Conservation (phyloP, 176 grass and related monocot species). For the Rhynchospora tenuis region DNA sequence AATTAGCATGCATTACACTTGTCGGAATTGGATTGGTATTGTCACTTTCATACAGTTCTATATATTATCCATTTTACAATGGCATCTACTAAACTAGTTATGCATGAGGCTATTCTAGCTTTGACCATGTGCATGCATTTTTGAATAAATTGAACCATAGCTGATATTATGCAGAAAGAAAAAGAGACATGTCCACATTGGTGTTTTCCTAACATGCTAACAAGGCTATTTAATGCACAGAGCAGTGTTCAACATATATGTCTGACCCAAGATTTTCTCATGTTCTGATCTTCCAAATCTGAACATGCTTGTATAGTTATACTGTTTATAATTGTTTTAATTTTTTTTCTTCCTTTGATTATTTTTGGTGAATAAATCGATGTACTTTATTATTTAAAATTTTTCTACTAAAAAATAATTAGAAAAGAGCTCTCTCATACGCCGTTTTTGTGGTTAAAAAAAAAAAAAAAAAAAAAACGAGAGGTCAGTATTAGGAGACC, state of each 20-base stretch:
- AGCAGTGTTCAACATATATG: not conserved
- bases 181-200: not conserved
- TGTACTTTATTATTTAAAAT: too few relatives aligned
- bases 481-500: not conserved
- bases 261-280: not conserved
- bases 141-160: not conserved
- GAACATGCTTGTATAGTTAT: not conserved
- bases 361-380: too few relatives aligned
- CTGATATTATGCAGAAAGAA: not conserved
- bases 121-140: not conserved
- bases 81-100: not conserved
- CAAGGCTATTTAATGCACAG: not conserved
- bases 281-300: not conserved
- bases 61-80: not conserved
- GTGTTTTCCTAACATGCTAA: not conserved
- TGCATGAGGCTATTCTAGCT: not conserved
- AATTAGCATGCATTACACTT: not conserved
- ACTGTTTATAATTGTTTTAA: not conserved
- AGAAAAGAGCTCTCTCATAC: too few relatives aligned
- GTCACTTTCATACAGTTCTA: not conserved
- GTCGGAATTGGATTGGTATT: not conserved
- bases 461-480: not conserved
- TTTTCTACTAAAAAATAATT: too few relatives aligned
- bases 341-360: not conserved
- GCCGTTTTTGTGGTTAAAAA: not conserved